These are phyloP conservation scores for Niebla homalea DNA, from an alignment of 495 filamentous ascomycete genomes.

Conservation along the genomic window DNA sequence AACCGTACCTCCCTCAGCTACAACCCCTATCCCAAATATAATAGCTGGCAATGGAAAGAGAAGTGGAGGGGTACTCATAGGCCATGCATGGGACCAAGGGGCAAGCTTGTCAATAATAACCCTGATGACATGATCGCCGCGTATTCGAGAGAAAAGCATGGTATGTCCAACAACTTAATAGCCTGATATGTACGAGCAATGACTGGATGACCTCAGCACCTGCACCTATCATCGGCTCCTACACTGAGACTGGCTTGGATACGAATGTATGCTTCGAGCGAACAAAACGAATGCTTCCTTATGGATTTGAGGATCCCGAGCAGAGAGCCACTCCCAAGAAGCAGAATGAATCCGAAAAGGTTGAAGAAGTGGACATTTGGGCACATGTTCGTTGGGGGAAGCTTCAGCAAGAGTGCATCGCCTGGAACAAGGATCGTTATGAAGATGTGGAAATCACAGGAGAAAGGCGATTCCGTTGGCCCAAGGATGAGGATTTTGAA, in stretches of 20 bases:
- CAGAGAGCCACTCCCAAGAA: constrained; percentile 11
- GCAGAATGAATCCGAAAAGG: constrained; percentile 15
- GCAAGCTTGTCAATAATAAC: background rate
- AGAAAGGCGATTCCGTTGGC: constrained; percentile 4
- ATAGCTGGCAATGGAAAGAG: constrained; percentile 22
- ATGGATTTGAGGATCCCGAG: constrained; percentile 34
- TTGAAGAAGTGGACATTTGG: constrained; percentile 38
- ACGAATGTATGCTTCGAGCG: constrained; percentile 36
- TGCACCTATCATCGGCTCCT: constrained; percentile 30
- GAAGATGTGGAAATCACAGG: background rate
- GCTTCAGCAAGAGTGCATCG: constrained; percentile 52
- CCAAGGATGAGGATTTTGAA: background rate
- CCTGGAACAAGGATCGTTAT: constrained; percentile 49
- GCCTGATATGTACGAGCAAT: background rate
- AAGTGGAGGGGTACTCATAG: background rate
- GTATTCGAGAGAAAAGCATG: constrained; percentile 8
- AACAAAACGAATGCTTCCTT: constrained; percentile 35
- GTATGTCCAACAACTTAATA: background rate
- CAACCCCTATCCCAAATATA: constrained; percentile 39
- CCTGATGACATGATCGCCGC: background rate
- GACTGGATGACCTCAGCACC: constrained; percentile 26
- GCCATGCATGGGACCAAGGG: constrained; percentile 2
- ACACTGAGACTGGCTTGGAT: constrained; percentile 32
- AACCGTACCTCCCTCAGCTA: constrained; percentile 19
- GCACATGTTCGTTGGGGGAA: constrained; percentile 53